A percentile compares a stretch with the other conserved stretches of the same genome.
Conservation (phyloP, 306 rosid genomes). For the Alnus rubra region DNA sequence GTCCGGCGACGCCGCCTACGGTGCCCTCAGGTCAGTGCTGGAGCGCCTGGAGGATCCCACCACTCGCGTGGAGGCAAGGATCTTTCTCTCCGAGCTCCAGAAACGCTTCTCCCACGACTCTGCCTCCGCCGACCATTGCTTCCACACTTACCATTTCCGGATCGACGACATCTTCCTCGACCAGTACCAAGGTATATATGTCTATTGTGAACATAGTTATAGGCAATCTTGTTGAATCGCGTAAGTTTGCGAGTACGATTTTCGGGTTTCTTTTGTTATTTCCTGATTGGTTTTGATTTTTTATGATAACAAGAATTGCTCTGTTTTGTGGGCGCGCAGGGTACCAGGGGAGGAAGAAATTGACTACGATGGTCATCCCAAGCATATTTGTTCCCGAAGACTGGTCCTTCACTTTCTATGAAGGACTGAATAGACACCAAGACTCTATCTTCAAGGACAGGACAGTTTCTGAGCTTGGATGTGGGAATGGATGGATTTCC, state of each 20-base stretch:
- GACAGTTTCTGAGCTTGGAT: conserved; percentile 84
- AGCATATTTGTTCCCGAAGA: conserved; percentile 95
- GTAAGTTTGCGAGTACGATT: neutral
- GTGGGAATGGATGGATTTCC: conserved; percentile 99
- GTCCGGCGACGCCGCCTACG: conserved; percentile 87
- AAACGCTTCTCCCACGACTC: conserved; percentile 61
- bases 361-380: conserved; percentile 94
- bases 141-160: conserved; percentile 68
- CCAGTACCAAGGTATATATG: conserved; percentile 56
- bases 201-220: too few relatives aligned
- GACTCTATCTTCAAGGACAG: conserved; percentile 87
- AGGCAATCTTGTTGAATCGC: neutral
- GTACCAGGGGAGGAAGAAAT: conserved; percentile 68
- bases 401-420: conserved; percentile 94
- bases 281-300: neutral
- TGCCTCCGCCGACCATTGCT: conserved; percentile 68
- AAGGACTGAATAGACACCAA: conserved; percentile 83
- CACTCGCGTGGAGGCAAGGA: conserved; percentile 67
- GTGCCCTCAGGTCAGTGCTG: conserved; percentile 61
- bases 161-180: conserved; percentile 81
- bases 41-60: conserved; percentile 78
- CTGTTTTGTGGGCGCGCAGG: conserved; percentile 52
- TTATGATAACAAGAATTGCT: neutral
- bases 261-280: neutral
- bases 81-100: conserved; percentile 79